Evolutionary conservation across 208 protist species (phyloP).

Genomic region (Polymyxa betae): DNA sequence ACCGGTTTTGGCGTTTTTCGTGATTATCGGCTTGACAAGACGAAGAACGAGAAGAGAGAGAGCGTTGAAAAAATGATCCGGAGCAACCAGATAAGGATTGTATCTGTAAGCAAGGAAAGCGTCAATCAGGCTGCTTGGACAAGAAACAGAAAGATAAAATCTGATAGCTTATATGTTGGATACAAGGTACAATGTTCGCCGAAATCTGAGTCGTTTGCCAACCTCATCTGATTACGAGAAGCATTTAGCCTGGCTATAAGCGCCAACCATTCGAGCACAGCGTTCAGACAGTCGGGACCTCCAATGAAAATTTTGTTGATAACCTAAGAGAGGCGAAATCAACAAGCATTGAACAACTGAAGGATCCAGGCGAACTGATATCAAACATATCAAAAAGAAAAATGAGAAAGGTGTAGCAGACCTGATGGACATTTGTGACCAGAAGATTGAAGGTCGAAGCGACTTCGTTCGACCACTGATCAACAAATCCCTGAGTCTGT

Average conservation of each 20-base stretch:
- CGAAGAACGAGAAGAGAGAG: not conserved
- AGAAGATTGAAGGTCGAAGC: not conserved
- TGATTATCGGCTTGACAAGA: slow-evolving; percentile 12
- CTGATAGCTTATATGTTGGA: too few relatives aligned
- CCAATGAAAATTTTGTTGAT: slow-evolving; percentile 37
- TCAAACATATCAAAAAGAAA: too few relatives aligned
- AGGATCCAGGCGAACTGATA: too few relatives aligned
- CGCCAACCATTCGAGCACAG: not conserved
- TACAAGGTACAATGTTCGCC: not conserved
- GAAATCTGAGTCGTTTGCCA: not conserved
- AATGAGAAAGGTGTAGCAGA: not conserved
- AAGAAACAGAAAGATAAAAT: too few relatives aligned
- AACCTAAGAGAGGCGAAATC: not conserved
- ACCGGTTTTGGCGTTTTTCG: not conserved
- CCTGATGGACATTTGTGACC: not conserved
- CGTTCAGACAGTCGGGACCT: not conserved
- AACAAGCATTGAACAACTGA: not conserved
- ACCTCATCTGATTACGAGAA: slow-evolving; percentile 26
- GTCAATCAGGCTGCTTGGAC: not conserved
- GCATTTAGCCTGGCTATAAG: not conserved
- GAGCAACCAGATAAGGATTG: not conserved
- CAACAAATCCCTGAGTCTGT: not conserved
- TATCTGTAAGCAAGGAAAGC: not conserved
- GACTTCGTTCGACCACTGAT: not conserved
- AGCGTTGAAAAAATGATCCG: not conserved